Evolutionary conservation across 306 rosid genomes (phyloP), one percentile per base, ranked within the genome.

Genomic region (Lagenaria siceraria): DNA sequence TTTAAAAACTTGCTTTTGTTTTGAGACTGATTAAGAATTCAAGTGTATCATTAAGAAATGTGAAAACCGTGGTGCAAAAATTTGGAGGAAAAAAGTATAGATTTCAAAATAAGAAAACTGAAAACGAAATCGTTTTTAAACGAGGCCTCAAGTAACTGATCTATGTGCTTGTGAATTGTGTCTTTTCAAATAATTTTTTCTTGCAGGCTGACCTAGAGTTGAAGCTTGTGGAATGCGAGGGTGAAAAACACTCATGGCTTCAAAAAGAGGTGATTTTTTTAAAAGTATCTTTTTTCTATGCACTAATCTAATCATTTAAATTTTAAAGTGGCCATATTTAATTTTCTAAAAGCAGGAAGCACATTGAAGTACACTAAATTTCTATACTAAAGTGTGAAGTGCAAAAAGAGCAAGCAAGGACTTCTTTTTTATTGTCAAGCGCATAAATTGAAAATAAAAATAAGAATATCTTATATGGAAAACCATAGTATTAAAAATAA

Each of bases 131-230:
- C 52, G 17, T 46, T 46, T 10, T 46, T 18, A 46, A 43, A 42
- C 1, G 18, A 13, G 1, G 6, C 52, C 52, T 46, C 52, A 46
- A 46, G 52, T 15, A 52, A 22, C 49, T 53, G 51, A 54, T 54
- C 15, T 27, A 46, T 49, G 56, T 43, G 74, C 74, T 62, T 64
- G 78, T 71, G 78, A 69, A 55, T 79, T 55, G 17, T 65, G 38
- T 68, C 27, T 40, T 24, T 76, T 80, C 74, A 35, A 24, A 65
- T 65, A 65, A 53, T 21, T 77, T 35, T 79, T 64, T 76, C 76
- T 78, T 85, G 78, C 89, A 89, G 98, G 84, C 79, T 55, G 81
- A 77, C 77, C 82, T 86, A 79, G 92, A 85, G 80, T 80, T 72
- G 88, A 88, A 82, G 84, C 76, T 89, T 71, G 82, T 79, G 64